These are phyloP conservation scores for Leishmania amazonensis DNA, from an alignment of 208 protist species.

Conservation along the genomic window DNA sequence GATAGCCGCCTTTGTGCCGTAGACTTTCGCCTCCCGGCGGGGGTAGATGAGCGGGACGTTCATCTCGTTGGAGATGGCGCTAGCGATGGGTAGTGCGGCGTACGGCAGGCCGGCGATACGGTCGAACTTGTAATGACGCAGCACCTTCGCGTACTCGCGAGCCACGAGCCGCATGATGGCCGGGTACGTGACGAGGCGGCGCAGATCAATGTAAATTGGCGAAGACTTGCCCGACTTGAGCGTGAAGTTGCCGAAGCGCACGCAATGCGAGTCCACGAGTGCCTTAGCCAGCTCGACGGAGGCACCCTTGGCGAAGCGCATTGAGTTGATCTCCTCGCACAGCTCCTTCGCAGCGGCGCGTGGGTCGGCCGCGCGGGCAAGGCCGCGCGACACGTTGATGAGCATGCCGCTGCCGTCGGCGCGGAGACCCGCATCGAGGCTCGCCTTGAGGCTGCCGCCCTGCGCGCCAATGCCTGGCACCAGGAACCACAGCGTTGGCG, in stretches of 20 bases:
- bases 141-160: conserved; percentile 72
- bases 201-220: conserved; percentile 96
- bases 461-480: conserved; percentile 87
- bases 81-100: conserved; percentile 95
- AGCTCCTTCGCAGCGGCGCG: conserved; percentile 68
- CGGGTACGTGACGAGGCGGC: conserved; percentile 91
- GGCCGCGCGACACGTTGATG: conserved; percentile 85
- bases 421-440: conserved; percentile 76
- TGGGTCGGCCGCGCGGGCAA: conserved; percentile 71
- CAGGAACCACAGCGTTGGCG: conserved; percentile 88
- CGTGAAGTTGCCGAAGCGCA: conserved; percentile 95
- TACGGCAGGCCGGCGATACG: conserved; percentile 94
- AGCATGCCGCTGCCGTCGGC: conserved; percentile 80
- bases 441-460: conserved; percentile 75
- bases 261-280: conserved; percentile 80
- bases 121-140: conserved; percentile 76
- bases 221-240: conserved; percentile 95
- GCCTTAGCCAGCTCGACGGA: conserved; percentile 63
- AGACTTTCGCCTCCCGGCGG: conserved; percentile 93
- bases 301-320: conserved; percentile 53
- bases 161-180: conserved; percentile 79
- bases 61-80: conserved; percentile 91
- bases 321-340: conserved; percentile 77
- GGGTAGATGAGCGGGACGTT: conserved; percentile 90
- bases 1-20: conserved; percentile 95